Evolutionary conservation across 306 rosid species (phyloP), one percentile per base, ranked within the genome.

Genomic region (Vigna unguiculata): DNA sequence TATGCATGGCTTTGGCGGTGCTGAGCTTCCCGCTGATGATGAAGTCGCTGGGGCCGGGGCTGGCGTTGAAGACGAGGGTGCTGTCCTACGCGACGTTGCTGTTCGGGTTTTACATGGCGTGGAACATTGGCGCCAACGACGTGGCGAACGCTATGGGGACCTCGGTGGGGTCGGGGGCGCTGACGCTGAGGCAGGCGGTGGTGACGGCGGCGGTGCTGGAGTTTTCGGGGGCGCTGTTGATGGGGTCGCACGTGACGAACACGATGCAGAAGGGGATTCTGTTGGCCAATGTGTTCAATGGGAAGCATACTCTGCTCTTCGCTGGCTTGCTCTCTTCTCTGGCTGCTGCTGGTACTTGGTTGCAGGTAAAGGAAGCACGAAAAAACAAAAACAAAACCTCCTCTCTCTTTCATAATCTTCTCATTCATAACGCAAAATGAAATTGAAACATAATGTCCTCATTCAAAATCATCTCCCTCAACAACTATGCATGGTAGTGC

Each of bases 91-190:
- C 19, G 0, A 91, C 99, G 0, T 78, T 96, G 16, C 64, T 96
- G 52, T 89, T 90, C 65, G 99, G 98, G n/a, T 92, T 96, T 36
- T 96, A 96, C 84, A 96, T 96, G 99, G 99, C 98, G 34, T 96
- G 99, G 99, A 96, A 96, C 77, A 96, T 96, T 19, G 99, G 99
- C 12, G 98, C 99, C 22, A 96, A 96, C 54, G 99, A 96, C 55
- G 99, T 96, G 77, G 99, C 99, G 0, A 96, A 96, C 76, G 99
- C 99, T 1, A 96, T 96, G 99, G 99, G 99, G 2, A 96, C 99
- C 8, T 96, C 98, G 5, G 99, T 92, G 43, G 99, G 99, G 0
- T 96, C 99, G 0, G 99, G 99, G 2, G 99, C 99, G 1, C 55
- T 96, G 87, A 72, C 96, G 12, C 83, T 96, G 3, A 68, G 97